These are phyloP conservation scores for Colletotrichum agaves DNA, from an alignment of 2,329 filamentous ascomycete genomes.

Conservation along the genomic window DNA sequence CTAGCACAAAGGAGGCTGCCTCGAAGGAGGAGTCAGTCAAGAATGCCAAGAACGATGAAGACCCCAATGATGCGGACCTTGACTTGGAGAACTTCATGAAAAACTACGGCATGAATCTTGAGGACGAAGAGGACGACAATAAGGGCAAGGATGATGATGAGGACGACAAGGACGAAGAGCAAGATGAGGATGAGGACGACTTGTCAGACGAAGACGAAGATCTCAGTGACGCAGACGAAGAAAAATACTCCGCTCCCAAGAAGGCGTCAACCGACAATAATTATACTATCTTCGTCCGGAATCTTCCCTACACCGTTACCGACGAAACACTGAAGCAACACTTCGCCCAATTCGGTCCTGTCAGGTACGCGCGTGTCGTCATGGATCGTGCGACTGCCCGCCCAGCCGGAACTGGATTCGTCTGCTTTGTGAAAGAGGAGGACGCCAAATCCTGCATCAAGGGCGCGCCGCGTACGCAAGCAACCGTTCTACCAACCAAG, in stretches of 20 bases:
- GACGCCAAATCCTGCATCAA: conserved; percentile 83
- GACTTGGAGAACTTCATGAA: conserved; percentile 67
- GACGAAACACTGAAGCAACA: conserved; percentile 86
- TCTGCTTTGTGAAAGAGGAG: conserved; percentile 84
- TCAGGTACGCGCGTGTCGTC: conserved; percentile 92
- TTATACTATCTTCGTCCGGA: conserved; percentile 90
- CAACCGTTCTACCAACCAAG: conserved; percentile 61
- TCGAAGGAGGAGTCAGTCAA: conserved; percentile 38
- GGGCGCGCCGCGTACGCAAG: conserved; percentile 71
- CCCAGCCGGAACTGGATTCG: conserved; percentile 92
- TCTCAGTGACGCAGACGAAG: conserved; percentile 51
- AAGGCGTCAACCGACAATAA: conserved; percentile 68
- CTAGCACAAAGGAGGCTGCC: conserved; percentile 44
- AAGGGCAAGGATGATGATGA: conserved; percentile 47
- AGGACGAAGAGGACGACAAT: conserved; percentile 65
- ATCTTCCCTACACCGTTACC: conserved; percentile 88
- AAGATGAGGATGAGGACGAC: conserved; percentile 56
- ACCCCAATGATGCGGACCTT: conserved; percentile 55
- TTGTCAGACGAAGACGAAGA: conserved; percentile 57
- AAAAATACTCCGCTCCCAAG: conserved; percentile 47
- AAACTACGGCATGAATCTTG: conserved; percentile 66
- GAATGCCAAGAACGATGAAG: conserved; percentile 47
- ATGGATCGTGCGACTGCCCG: conserved; percentile 86
- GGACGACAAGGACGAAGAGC: conserved; percentile 57
- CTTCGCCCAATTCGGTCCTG: conserved; percentile 86